Evolutionary conservation across 768 basidiomycete species (phyloP), one percentile per base, ranked within the genome.

Genomic region (Amanita pallidorosea): DNA sequence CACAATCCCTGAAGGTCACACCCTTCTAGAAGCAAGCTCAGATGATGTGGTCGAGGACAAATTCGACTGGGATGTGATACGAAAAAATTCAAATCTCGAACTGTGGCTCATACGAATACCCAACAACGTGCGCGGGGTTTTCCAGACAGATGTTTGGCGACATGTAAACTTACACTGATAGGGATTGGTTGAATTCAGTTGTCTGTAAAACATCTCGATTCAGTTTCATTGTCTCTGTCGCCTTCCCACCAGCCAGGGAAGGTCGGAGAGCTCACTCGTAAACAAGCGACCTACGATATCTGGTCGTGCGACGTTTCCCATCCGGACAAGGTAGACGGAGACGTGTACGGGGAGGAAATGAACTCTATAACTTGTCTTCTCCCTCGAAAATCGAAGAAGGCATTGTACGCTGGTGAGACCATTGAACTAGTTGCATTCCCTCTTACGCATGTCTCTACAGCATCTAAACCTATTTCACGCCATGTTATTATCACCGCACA

Each of bases 51-150:
- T 63, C 25, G 65, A 74, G 52, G 69, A 72, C 2, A 41, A 41
- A 11, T 85, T 85, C 57, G 85, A 87, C 57, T 88, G 84, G 84
- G 82, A 83, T 52, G 64, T 67, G 5, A 54, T 89, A 4, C 70
- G 76, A 9, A 58, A 71, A 2, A 64, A 75, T 45, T 72, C 82
- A 23, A 76, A 87, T 53, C 57, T 78, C 8, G 85, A 89, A 56
- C 57, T 89, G 7, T 88, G 85, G 77, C 65, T 87, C 11, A 73
- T 88, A 33, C 76, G 86, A 9, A 75, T 80, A 13, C 86, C 86
- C 20, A 77, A 81, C 11, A 72, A 72, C 35, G 86, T 88, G 60
- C 53, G 83, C 68, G 12, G 18, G 23, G n/a, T 20, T 40, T 17
- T 33, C 20, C 33, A 29, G 29, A 42, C 27, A 42, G 25, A 11